Base-by-base conservation (phyloP, 169 alveolate genomes). In the Plasmodium malariae region DNA sequence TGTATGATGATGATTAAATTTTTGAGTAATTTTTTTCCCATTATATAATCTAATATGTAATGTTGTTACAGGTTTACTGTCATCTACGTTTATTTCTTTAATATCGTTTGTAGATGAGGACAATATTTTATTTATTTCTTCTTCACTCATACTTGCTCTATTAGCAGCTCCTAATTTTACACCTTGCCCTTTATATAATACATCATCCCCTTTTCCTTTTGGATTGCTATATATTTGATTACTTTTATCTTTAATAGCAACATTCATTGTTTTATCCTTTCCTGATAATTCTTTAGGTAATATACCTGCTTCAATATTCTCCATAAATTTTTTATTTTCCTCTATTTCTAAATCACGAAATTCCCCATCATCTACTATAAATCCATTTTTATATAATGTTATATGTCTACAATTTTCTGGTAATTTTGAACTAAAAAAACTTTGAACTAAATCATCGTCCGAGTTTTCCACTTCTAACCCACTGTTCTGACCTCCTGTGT, bases 211-310 rank as follows among this genome's bases (percentile, higher is more conserved):
- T 70, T 45, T 55, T 26, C 21, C 1, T 69, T 76, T 92, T 34
- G 86, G 78, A 30, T 86, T 85, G 14, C 62, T 78, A 57, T 92
- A 92, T 32, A 71, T 60, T 59, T 88, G 88, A 21, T 74, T 72
- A 34, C 95, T 92, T 49, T 91, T 88, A 74, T 92, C 95, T 70
- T 87, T 92, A 32, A 92, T 14, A 11, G 93, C 95, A 57, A 92
- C 85, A 74, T 88, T 74, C 45, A 92, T 43, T 14, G 88, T 69
- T 76, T 93, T 76, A 55, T 93, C 93, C 9, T 92, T 92, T 40
- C 83, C 94, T 40, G 94, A 93, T 9, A 98, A 93, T 89, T 98
- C 99, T 40, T 93, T 95, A 6, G 99, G 99, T 17, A 98, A 98
- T n/a, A 96, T 83, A 2, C 98, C 98, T 69, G 96, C 94, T 71